Evolutionary conservation across 2,329 filamentous ascomycete species (phyloP).

Genomic region (Paraphoma chrysanthemicola): DNA sequence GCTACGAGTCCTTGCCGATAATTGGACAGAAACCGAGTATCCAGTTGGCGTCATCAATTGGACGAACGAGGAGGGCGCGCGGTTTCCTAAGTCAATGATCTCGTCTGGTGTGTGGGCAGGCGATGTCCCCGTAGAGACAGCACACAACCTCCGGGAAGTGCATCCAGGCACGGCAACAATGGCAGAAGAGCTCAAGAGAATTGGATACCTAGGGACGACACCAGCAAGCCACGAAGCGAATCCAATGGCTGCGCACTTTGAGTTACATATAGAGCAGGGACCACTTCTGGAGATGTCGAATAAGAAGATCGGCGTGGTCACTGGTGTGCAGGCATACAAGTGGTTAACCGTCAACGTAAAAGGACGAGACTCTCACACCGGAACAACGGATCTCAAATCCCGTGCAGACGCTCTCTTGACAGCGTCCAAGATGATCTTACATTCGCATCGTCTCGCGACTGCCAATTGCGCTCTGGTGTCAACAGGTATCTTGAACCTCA

Average conservation of each 20-base stretch:
- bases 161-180: constrained; percentile 67
- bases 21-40: constrained; percentile 71
- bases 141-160: constrained; percentile 70
- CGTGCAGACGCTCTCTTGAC: constrained; percentile 73
- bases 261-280: constrained; percentile 86
- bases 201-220: constrained; percentile 70
- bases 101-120: constrained; percentile 79
- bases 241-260: constrained; percentile 79
- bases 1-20: constrained; percentile 71
- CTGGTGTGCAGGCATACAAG: constrained; percentile 75
- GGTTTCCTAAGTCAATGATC: constrained; percentile 78
- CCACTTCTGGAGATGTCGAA: constrained; percentile 72
- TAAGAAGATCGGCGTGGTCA: constrained; percentile 72
- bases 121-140: constrained; percentile 65
- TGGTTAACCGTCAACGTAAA: constrained; percentile 74
- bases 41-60: constrained; percentile 79
- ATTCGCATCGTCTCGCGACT: constrained; percentile 68
- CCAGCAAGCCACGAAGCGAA: constrained; percentile 64
- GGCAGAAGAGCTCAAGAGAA: constrained; percentile 72
- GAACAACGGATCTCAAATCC: constrained; percentile 72
- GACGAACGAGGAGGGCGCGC: constrained; percentile 84
- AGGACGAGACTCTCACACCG: constrained; percentile 75
- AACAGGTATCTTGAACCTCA: constrained; percentile 72
- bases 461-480: constrained; percentile 68
- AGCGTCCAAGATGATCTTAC: constrained; percentile 71